phyloP scores from a whole-genome alignment of 73 alveolate species.

The Blepharisma stoltei region DNA sequence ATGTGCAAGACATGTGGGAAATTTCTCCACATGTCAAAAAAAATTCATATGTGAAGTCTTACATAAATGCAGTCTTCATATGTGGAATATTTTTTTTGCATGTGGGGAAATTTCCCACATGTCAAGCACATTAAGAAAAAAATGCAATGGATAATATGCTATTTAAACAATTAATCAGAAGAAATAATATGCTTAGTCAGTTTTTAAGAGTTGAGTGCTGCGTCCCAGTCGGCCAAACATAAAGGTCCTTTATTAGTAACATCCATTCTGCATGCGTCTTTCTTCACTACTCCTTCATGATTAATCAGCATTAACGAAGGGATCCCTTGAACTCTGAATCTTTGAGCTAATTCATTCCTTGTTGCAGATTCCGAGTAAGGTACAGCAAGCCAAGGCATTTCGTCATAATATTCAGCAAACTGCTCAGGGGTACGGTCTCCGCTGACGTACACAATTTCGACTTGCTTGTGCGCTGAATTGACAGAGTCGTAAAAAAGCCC shows the following conservation, averaged over 20 bases:
- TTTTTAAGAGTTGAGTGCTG: neutral
- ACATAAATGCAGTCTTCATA: too few relatives aligned
- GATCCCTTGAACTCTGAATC: constrained; percentile 12
- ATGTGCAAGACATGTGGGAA: too few relatives aligned
- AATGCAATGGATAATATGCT: too few relatives aligned
- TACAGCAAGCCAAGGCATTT: constrained; percentile 87
- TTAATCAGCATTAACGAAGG: neutral
- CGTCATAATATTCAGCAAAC: constrained; percentile 59
- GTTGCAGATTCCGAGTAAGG: constrained; percentile 59
- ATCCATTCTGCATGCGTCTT: neutral
- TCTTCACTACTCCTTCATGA: constrained; percentile 12
- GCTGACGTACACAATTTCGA: constrained; percentile 77
- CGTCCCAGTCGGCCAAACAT: neutral
- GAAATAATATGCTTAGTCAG: too few relatives aligned
- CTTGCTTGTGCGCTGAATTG: constrained; percentile 53
- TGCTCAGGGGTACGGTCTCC: constrained; percentile 74
- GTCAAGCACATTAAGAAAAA: too few relatives aligned
- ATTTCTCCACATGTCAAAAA: too few relatives aligned
- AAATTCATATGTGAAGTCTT: too few relatives aligned
- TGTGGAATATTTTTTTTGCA: too few relatives aligned
- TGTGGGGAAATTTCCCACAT: too few relatives aligned
- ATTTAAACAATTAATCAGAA: too few relatives aligned
- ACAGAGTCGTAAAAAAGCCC: constrained; percentile 77
- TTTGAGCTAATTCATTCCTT: constrained; percentile 27
- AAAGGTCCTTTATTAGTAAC: constrained; percentile 25